Conservation (phyloP, 1,284 basidiomycete genomes). For the Ganoderma resinaceum region DNA sequence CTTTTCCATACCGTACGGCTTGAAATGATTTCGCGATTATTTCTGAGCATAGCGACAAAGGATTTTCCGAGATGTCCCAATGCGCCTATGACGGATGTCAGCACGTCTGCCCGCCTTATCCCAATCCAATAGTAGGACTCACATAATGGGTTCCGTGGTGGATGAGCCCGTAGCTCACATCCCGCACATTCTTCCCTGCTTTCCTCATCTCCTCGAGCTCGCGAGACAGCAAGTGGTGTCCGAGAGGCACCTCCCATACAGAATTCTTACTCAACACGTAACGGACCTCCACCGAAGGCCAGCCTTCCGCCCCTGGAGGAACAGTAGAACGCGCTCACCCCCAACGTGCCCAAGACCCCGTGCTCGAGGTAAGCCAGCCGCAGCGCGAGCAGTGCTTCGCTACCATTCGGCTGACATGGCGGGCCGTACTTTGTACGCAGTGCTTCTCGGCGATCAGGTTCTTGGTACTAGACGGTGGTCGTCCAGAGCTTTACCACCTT, state of each 20-base stretch:
- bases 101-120: neutral
- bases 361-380: neutral
- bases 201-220: conserved; percentile 7
- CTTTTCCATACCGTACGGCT: too few species aligned
- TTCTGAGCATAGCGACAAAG: neutral
- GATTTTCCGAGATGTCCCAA: neutral
- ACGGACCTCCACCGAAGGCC: conserved; percentile 8
- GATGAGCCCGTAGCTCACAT: conserved; percentile 12
- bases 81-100: neutral
- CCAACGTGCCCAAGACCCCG: neutral
- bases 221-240: conserved; percentile 1
- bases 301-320: neutral
- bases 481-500: conserved; percentile 19
- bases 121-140: neutral
- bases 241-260: conserved; percentile 20
- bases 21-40: neutral
- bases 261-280: conserved; percentile 19
- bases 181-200: conserved; percentile 13
- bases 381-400: neutral
- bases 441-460: conserved; percentile 23
- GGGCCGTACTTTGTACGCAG: neutral
- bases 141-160: conserved; percentile 31
- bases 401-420: neutral
- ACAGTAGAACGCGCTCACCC: neutral
- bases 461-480: conserved; percentile 19